Evolutionary conservation across 306 rosid species (phyloP), one percentile per base, ranked within the genome.

Genomic region (Begonia masoniana): DNA sequence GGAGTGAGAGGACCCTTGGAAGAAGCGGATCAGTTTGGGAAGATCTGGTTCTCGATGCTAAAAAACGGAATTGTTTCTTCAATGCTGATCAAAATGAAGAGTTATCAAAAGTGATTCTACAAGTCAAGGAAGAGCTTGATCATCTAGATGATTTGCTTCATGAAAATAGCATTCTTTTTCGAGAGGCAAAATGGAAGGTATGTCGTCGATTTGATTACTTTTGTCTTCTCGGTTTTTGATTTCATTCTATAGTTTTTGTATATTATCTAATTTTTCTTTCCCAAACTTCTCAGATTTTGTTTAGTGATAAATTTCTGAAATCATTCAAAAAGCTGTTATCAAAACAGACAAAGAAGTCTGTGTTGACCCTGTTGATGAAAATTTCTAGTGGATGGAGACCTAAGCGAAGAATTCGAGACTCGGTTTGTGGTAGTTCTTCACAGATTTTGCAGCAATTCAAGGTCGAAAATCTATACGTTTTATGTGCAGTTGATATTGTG

Each of bases 301-400:
- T 76, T 65, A 87, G 96, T 50, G 81, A 81, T 67, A 65, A 67
- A 45, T 87, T 87, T 66, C 58, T 83, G 0, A 78, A 76, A 73
- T 83, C 96, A 31, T 87, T 87, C 69, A 72, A 68, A 65, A 81
- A 63, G 23, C 19, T 78, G 55, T 59, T 13, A 8, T 66, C 71
- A 13, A 49, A 49, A 11, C 64, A 66, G 10, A 57, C 41, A n/a
- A 81, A 70, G 67, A 74, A 78, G 51, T 78, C 62, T 0, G 77
- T 78, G 26, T 4, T 87, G 51, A 55, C 14, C 65, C 94, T 69
- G 57, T 67, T 83, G 2, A 77, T 83, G 39, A 80, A 66, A 55
- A 82, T 87, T 63, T 67, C 96, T 4, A 10, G 41, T 39, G 94
- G 96, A 2, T 80, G 96, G 94, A 83, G 94, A 70, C 89, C 94